phyloP scores from a whole-genome alignment of 2,329 filamentous ascomycete species.

The Scedosporium boydii region DNA sequence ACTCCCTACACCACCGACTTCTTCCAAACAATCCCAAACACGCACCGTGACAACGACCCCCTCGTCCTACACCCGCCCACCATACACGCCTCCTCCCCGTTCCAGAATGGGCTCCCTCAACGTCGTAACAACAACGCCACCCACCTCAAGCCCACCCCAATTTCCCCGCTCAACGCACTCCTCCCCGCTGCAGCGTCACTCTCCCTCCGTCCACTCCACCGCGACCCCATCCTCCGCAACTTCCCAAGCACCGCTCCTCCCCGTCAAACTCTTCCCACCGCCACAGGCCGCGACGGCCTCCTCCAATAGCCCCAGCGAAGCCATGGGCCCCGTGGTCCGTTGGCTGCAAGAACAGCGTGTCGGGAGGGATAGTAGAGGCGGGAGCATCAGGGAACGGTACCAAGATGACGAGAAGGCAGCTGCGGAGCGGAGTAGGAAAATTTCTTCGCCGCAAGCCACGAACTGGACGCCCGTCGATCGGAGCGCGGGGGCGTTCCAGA shows the following conservation, averaged over 20 bases:
- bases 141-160: not conserved
- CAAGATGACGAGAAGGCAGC: not conserved
- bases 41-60: not conserved
- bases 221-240: conserved; percentile 21
- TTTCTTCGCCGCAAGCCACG: not conserved
- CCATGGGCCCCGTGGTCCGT: not conserved
- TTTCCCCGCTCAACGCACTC: not conserved
- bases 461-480: not conserved
- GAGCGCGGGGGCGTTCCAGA: not conserved
- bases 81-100: conserved; percentile 13
- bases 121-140: not conserved
- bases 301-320: not conserved
- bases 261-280: not conserved
- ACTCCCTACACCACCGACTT: not conserved
- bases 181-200: not conserved
- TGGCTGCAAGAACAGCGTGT: not conserved
- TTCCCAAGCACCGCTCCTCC: conserved; percentile 25
- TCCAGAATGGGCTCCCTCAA: not conserved
- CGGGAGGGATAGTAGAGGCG: not conserved
- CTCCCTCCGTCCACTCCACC: not conserved
- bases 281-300: not conserved
- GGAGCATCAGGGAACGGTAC: not conserved
- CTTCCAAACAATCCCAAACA: not conserved
- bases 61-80: conserved; percentile 11
- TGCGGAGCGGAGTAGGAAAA: not conserved